Evolutionary conservation across 345 rosid genomes (phyloP), one percentile per base, ranked within the genome.

Genomic region (Draba incana): DNA sequence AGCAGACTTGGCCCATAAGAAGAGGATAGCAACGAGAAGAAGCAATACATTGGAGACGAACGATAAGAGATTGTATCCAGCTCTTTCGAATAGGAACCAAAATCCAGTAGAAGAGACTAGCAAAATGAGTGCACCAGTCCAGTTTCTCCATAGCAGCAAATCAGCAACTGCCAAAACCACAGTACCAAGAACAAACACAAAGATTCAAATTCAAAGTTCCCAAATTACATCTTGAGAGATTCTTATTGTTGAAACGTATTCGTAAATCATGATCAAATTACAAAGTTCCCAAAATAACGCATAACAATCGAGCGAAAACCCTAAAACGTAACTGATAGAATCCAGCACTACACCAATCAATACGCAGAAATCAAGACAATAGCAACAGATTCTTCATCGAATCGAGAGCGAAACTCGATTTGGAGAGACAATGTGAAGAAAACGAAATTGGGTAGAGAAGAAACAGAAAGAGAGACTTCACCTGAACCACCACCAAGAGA

Each of bases 1-100:
- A 76, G 99, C 99, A 70, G 99, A 95, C 81, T 92, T 95, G 20
- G 94, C 97, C 99, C 99, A 92, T 27, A 89, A 66, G 83, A 92
- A 95, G 83, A 95, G 90, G 71, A 88, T 83, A 0, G 77, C 76
- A 35, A 88, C 84, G 8, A 95, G 96, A 53, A 86, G 87, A 75
- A 89, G 80, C 50, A 92, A 69, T 8, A 85, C 97, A 70, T 92
- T 89, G 20, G 96, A 82, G 61, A 84, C 77, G 67, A 88, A 89
- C 15, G 96, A 81, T 75, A 89, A 66, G 61, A 84, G 59, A 83
- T 80, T 92, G 79, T 95, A 89, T 52, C 94, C 97, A 45, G 79
- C 92, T 77, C 76, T 78, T 73, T 95, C 98, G 41, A 89, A 89
- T 8, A 88, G 74, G 70, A 82, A 68, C 99, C 99, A 95, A 68